Evolutionary conservation across 129 eudicot genomes (phyloP).

Genomic region (Tagetes erecta): DNA sequence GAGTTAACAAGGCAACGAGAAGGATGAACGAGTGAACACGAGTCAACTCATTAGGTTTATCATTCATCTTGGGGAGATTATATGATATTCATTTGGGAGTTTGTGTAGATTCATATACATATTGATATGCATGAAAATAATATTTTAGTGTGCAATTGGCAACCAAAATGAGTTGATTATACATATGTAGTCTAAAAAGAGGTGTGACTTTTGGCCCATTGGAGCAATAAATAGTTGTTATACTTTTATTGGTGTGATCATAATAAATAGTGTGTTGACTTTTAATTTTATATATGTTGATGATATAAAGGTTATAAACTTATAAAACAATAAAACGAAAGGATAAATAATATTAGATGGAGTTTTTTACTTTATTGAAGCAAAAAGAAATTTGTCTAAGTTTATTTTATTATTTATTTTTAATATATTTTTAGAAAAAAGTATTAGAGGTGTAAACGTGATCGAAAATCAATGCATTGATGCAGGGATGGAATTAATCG

Average conservation of each 20-base stretch:
- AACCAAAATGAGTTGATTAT: too few species aligned
- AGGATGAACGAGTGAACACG: constrained; percentile 3
- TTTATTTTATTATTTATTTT: too few species aligned
- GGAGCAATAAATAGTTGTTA: constrained; percentile 11
- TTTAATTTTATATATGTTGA: too few species aligned
- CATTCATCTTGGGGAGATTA: constrained; percentile 26
- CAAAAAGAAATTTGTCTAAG: too few species aligned
- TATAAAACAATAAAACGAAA: background rate
- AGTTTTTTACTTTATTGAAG: background rate
- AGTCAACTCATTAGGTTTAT: constrained; percentile 26
- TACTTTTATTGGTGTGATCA: constrained; percentile 22
- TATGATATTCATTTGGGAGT: constrained; percentile 23
- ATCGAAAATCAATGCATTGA: background rate
- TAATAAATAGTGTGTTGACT: constrained; percentile 21
- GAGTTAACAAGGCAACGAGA: constrained; percentile 23
- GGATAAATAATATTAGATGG: background rate
- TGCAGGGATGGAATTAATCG: background rate
- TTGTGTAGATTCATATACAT: constrained; percentile 12
- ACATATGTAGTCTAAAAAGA: background rate
- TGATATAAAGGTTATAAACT: background rate
- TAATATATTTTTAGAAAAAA: too few species aligned
- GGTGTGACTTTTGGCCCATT: constrained; percentile 30
- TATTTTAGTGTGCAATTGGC: constrained; percentile 28
- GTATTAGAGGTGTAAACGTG: background rate
- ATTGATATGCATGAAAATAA: constrained; percentile 39